Conservation (phyloP, 2,329 filamentous ascomycete species). For the Kalaharituber pfeilii region DNA sequence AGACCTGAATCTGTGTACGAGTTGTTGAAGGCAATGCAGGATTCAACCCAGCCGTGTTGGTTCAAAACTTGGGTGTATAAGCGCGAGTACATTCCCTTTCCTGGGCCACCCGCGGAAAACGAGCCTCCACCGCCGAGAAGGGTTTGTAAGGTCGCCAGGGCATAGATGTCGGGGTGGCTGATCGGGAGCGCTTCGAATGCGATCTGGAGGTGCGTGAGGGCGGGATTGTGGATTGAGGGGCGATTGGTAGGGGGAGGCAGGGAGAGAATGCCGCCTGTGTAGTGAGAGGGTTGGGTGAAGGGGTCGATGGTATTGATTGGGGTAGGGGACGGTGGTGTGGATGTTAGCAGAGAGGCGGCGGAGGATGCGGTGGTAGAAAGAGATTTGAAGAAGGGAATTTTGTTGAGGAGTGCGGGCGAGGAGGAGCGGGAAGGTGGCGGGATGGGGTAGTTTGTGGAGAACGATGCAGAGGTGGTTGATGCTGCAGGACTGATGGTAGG, state of each 20-base stretch:
- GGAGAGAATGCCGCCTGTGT: constrained; percentile 75
- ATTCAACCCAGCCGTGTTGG: constrained; percentile 94
- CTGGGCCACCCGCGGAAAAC: constrained; percentile 88
- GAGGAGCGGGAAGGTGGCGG: constrained; percentile 21
- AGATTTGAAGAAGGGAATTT: constrained; percentile 78
- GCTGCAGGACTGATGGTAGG: constrained; percentile 29
- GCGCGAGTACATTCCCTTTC: constrained; percentile 97
- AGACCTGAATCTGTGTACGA: constrained; percentile 90
- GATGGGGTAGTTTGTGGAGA: constrained; percentile 27
- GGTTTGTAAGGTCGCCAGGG: constrained; percentile 84
- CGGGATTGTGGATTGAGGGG: constrained; percentile 48
- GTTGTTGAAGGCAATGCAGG: constrained; percentile 91
- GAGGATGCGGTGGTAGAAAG: constrained; percentile 56
- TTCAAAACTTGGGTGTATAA: constrained; percentile 97
- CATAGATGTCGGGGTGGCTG: constrained; percentile 81
- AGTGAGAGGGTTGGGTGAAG: constrained; percentile 42
- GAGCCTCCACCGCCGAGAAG: constrained; percentile 90
- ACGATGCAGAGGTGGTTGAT: constrained; percentile 29
- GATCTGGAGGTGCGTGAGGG: constrained; percentile 82
- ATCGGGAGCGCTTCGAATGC: constrained; percentile 92
- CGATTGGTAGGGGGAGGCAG: constrained; percentile 62
- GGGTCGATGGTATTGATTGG: constrained; percentile 22
- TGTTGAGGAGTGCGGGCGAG: constrained; percentile 46
- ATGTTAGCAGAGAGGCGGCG: constrained; percentile 38
- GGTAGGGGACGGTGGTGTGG: constrained; percentile 11